Evolutionary conservation across 176 grass and related monocot genomes (phyloP).

Genomic region (Aegilops sharonensis): DNA sequence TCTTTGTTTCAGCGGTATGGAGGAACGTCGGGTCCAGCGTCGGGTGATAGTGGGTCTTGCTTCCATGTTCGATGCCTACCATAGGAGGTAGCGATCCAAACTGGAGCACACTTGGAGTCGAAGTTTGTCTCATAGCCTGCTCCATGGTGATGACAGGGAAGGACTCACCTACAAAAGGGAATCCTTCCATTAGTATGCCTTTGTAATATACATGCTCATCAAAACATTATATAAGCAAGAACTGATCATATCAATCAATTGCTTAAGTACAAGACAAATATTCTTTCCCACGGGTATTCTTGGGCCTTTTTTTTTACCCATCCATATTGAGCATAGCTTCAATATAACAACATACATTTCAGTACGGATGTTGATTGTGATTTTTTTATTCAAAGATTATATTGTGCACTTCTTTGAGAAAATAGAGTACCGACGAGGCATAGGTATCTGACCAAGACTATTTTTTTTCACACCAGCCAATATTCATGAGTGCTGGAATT

Average conservation of each 20-base stretch:
- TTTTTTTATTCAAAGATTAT: too few species aligned
- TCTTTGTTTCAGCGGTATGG: not conserved
- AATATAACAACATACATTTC: too few species aligned
- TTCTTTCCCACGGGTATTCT: not conserved
- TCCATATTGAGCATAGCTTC: too few species aligned
- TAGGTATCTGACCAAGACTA: too few species aligned
- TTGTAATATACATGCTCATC: not conserved
- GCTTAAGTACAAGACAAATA: not conserved
- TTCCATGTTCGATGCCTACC: not conserved
- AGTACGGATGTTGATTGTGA: too few species aligned
- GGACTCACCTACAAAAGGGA: conserved; percentile 9
- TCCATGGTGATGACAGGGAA: not conserved
- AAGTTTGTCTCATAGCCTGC: not conserved
- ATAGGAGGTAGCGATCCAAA: not conserved
- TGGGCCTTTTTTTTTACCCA: too few species aligned
- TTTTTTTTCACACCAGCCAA: too few species aligned
- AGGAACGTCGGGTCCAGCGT: accelerated
- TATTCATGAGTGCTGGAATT: too few species aligned
- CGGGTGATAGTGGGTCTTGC: not conserved
- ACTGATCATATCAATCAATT: not conserved
- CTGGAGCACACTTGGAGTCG: accelerated
- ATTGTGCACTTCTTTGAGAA: too few species aligned
- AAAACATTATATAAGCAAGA: not conserved
- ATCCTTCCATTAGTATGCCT: not conserved
- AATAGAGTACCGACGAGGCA: too few species aligned